Conservation (phyloP, 2,329 filamentous ascomycete genomes). For the Sclerotiophoma versabilis region DNA sequence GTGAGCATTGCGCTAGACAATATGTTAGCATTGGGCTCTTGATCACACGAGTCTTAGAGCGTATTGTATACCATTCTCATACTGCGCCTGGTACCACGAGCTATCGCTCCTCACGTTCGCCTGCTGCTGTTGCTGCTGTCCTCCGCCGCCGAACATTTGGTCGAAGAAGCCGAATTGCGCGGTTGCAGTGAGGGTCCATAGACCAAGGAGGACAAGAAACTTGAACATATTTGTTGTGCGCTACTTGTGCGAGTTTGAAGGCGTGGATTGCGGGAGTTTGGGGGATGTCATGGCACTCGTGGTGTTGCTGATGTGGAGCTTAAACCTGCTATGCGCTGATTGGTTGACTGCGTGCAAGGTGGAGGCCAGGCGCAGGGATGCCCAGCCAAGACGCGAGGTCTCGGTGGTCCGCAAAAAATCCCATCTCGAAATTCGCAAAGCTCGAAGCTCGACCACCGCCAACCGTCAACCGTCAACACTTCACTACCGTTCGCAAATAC, state of each 20-base stretch:
- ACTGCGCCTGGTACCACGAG: conserved; percentile 75
- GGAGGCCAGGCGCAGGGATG: background rate
- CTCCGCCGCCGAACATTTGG: conserved; percentile 85
- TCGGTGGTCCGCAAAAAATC: conserved; percentile 37
- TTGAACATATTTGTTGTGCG: conserved; percentile 13
- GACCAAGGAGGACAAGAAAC: conserved; percentile 41
- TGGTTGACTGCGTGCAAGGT: background rate
- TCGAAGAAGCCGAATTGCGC: conserved; percentile 98
- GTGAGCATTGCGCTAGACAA: conserved; percentile 80
- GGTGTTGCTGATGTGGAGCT: conserved; percentile 30
- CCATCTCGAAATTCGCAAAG: conserved; percentile 22
- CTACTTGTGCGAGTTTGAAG: background rate
- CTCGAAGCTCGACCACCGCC: conserved; percentile 5
- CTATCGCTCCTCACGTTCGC: conserved; percentile 88
- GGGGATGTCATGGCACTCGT: too few species aligned
- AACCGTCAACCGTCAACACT: background rate
- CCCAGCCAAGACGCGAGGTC: background rate
- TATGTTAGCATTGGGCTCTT: background rate
- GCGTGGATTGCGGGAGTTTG: too few species aligned
- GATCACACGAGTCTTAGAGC: too few species aligned
- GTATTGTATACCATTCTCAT: conserved; percentile 72
- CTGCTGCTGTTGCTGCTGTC: conserved; percentile 63
- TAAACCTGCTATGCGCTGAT: background rate
- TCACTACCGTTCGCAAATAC: background rate
- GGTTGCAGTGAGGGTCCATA: conserved; percentile 68